These are phyloP conservation scores for Dioscorea cayenensis DNA, from an alignment of 116 monocot genomes.

Conservation along the genomic window DNA sequence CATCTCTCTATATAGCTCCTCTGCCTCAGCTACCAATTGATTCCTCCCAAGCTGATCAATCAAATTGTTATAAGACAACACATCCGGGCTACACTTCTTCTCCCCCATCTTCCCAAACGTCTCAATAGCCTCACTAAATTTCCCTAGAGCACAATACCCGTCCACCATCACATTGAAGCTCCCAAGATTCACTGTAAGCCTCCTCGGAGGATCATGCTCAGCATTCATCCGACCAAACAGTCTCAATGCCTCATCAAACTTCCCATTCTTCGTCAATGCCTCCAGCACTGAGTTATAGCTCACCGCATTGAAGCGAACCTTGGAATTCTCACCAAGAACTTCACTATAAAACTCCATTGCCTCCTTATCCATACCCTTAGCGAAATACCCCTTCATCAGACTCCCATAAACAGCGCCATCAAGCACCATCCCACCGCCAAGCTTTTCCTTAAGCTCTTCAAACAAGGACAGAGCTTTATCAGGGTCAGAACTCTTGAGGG, in stretches of 20 bases:
- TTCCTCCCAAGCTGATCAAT: slow-evolving; percentile 70
- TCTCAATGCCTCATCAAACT: slow-evolving; percentile 51
- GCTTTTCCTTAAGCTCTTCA: slow-evolving; percentile 69
- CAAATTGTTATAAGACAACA: slow-evolving; percentile 83
- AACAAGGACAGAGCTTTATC: slow-evolving; percentile 46
- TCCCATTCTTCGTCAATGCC: slow-evolving; percentile 56
- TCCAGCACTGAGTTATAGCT: slow-evolving; percentile 92
- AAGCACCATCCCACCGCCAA: slow-evolving; percentile 36
- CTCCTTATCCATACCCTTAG: slow-evolving; percentile 64
- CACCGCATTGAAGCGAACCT: slow-evolving; percentile 59
- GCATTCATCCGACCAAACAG: slow-evolving; percentile 70
- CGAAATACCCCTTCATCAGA: slow-evolving; percentile 84
- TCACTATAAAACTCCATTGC: slow-evolving; percentile 60
- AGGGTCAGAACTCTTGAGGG: slow-evolving; percentile 44
- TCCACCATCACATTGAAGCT: slow-evolving; percentile 93
- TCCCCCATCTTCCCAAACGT: slow-evolving; percentile 74
- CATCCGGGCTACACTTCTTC: slow-evolving; percentile 67
- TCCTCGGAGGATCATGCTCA: slow-evolving; percentile 69
- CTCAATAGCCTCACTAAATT: slow-evolving; percentile 64
- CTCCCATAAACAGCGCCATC: slow-evolving; percentile 83
- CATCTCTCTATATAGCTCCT: slow-evolving; percentile 78
- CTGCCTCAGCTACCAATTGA: slow-evolving; percentile 41
- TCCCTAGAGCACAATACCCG: slow-evolving; percentile 52
- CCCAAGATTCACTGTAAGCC: slow-evolving; percentile 67
- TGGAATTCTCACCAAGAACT: slow-evolving; percentile 46